Conservation (phyloP, 1,284 basidiomycete genomes). For the Rhodotorula mucilaginosa region DNA sequence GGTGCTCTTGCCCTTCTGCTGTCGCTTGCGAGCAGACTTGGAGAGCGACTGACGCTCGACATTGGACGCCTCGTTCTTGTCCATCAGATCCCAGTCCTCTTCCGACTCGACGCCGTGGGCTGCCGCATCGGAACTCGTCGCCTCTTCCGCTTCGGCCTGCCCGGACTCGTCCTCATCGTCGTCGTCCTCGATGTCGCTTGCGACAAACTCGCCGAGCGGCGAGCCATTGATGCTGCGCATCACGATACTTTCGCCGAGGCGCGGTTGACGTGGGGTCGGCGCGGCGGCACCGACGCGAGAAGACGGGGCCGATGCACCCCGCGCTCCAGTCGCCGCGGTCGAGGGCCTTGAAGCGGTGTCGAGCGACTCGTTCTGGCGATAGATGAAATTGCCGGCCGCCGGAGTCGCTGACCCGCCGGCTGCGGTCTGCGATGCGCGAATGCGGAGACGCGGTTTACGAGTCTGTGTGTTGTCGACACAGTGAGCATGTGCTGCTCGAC, state of each 20-base stretch:
- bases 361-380: constrained; percentile 3
- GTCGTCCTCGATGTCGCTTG: constrained; percentile 13
- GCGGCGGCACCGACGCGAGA: not conserved
- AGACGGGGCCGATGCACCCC: not conserved
- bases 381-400: constrained; percentile 19
- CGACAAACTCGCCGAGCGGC: constrained; percentile 33
- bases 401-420: not conserved
- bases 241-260: constrained; percentile 31
- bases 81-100: constrained; percentile 32
- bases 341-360: not conserved
- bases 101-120: constrained; percentile 6
- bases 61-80: constrained; percentile 21
- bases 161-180: not conserved
- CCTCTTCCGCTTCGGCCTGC: constrained; percentile 4
- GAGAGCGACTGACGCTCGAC: constrained; percentile 11
- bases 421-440: constrained; percentile 6
- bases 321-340: not conserved
- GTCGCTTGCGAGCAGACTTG: not conserved
- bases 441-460: constrained; percentile 8
- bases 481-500: not conserved
- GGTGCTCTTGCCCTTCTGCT: not conserved
- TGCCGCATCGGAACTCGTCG: not conserved
- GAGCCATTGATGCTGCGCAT: constrained; percentile 24
- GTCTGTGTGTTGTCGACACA: not conserved
- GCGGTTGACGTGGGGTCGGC: constrained; percentile 5